Percentiles rank a stretch among this genome's conserved stretches.
phyloP scores from a whole-genome alignment of 805 yeast genomes.

The Candida ascalaphidarum region DNA sequence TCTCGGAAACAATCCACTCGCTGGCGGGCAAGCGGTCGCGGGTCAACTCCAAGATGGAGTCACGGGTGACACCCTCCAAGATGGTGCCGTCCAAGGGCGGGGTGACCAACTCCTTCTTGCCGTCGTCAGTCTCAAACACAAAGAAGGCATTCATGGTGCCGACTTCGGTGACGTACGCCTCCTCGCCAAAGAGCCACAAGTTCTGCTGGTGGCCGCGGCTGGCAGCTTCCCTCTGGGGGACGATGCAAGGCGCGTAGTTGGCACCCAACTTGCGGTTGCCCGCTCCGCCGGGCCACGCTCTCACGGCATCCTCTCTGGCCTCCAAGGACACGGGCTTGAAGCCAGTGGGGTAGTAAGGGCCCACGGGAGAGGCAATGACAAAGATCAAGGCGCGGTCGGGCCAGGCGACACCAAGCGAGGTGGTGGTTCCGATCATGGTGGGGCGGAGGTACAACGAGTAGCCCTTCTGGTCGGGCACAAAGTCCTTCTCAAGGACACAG shows the following conservation, averaged over 20 bases:
- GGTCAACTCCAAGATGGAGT: conserved; percentile 71
- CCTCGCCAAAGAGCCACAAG: conserved; percentile 92
- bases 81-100: conserved; percentile 98
- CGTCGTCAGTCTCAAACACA: conserved; percentile 73
- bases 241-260: conserved; percentile 92
- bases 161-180: conserved; percentile 83
- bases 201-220: conserved; percentile 90
- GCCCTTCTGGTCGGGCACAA: conserved; percentile 82
- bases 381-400: conserved; percentile 78
- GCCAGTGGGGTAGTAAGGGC: conserved; percentile 84
- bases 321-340: conserved; percentile 92
- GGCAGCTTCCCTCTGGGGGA: conserved; percentile 88
- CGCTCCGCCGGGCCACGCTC: conserved; percentile 99
- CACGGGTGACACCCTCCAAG: conserved; percentile 94
- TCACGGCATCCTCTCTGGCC: conserved; percentile 91
- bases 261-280: conserved; percentile 97
- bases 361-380: conserved; percentile 92
- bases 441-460: conserved; percentile 92
- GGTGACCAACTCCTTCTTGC: conserved; percentile 86
- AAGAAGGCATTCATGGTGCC: conserved; percentile 97
- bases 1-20: conserved; percentile 81
- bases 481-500: conserved; percentile 62
- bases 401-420: conserved; percentile 76
- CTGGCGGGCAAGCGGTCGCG: conserved; percentile 63
- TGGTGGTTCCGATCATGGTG: conserved; percentile 87